phyloP scores from a whole-genome alignment of 768 basidiomycete species.

The Mycena polygramma region DNA sequence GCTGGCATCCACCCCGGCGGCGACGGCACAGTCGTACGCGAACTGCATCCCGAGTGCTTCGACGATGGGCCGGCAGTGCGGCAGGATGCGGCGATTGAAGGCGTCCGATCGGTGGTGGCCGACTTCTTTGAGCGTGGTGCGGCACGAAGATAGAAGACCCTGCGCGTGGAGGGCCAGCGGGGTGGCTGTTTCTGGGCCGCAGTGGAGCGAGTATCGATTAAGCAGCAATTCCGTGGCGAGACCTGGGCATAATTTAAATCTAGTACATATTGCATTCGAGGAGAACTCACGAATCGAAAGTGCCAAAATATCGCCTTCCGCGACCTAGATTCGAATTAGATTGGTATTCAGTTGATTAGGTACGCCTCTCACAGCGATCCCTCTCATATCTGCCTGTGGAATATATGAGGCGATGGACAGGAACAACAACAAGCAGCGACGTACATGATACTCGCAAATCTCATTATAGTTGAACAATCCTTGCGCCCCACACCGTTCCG shows the following conservation, averaged over 20 bases:
- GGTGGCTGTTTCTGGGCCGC: constrained; percentile 12
- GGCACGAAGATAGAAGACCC: constrained; percentile 19
- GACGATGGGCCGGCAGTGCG: constrained; percentile 34
- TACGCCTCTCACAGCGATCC: constrained; percentile 36
- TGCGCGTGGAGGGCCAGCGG: constrained; percentile 33
- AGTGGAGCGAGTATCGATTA: constrained; percentile 21
- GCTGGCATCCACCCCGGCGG: constrained; percentile 36
- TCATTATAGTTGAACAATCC: constrained; percentile 48
- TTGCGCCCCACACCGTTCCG: constrained; percentile 52
- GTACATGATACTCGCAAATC: constrained; percentile 42
- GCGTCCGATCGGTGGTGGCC: constrained; percentile 29
- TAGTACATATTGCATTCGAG: too few relatives aligned
- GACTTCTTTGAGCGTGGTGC: neutral
- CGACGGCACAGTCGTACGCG: constrained; percentile 36
- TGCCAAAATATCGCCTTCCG: constrained; percentile 52
- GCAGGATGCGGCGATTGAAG: constrained; percentile 37
- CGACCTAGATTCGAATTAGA: constrained; percentile 35
- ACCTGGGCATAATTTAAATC: constrained; percentile 15
- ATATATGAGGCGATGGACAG: neutral
- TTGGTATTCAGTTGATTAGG: too few relatives aligned
- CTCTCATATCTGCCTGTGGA: constrained; percentile 43
- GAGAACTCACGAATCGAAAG: constrained; percentile 28
- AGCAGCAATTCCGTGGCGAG: constrained; percentile 35
- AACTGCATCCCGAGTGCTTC: constrained; percentile 38
- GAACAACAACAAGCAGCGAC: neutral